phyloP scores from a whole-genome alignment of 208 protist species.

The Leishmania turanica region DNA sequence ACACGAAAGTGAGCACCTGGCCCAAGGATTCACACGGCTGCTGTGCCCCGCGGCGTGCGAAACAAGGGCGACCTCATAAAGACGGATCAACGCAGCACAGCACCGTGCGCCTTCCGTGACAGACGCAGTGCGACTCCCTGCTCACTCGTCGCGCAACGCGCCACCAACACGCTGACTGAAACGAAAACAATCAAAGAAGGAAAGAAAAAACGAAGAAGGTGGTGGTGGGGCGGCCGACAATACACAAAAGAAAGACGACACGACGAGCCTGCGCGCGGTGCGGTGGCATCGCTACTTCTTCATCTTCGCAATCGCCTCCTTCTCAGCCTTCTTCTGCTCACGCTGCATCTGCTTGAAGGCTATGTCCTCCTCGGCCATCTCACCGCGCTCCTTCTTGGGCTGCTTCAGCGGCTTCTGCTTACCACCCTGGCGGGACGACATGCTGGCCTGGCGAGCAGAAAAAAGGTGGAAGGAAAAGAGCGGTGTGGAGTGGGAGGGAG shows the following conservation, averaged over 20 bases:
- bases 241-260: not conserved
- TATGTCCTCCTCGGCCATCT: constrained; percentile 73
- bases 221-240: not conserved
- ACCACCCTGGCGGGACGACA: constrained; percentile 87
- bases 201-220: not conserved
- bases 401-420: constrained; percentile 92
- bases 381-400: constrained; percentile 79
- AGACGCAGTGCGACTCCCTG: not conserved
- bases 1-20: not conserved
- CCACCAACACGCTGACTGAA: not conserved
- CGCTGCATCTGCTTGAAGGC: constrained; percentile 80
- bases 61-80: not conserved
- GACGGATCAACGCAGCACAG: not conserved
- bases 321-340: constrained; percentile 88
- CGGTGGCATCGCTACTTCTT: constrained; percentile 54
- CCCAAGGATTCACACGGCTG: not conserved
- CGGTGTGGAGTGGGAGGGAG: not conserved
- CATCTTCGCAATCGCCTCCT: constrained; percentile 87
- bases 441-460: constrained; percentile 8
- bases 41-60: not conserved
- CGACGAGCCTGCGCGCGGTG: not conserved
- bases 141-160: not conserved
- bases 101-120: not conserved
- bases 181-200: not conserved
- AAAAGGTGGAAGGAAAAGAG: constrained; percentile 2